These are phyloP conservation scores for Byssothecium circinans DNA, from an alignment of 2,329 filamentous ascomycete genomes.

Conservation along the genomic window DNA sequence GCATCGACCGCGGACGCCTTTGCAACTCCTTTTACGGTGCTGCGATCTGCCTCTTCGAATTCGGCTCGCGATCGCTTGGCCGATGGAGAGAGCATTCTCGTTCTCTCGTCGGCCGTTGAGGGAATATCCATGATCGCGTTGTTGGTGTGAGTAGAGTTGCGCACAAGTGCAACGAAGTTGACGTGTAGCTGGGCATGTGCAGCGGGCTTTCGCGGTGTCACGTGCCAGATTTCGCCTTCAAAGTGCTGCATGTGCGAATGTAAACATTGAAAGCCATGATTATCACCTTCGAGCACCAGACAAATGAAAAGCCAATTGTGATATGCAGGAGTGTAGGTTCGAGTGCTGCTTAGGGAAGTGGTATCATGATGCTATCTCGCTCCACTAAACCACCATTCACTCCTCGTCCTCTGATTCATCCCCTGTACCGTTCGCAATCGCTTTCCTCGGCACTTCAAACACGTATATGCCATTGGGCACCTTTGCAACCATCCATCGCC, in stretches of 20 bases:
- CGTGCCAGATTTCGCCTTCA: not conserved
- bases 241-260: no score
- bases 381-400: no score
- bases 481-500: constrained; percentile 70
- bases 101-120: not conserved
- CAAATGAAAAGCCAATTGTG: no score
- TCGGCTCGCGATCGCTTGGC: constrained; percentile 25
- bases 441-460: constrained; percentile 70
- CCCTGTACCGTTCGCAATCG: constrained; percentile 19
- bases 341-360: not conserved
- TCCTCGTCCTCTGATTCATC: constrained; percentile 12
- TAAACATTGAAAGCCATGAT: no score
- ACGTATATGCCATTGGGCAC: constrained; percentile 84
- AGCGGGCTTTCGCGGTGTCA: constrained; percentile 1
- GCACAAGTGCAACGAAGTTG: not conserved
- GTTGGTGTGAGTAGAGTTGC: not conserved
- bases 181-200: not conserved
- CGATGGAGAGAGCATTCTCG: constrained; percentile 8
- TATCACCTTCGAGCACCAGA: no score
- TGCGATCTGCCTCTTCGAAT: constrained; percentile 22
- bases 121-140: not conserved
- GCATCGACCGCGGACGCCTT: constrained; percentile 10
- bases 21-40: not conserved
- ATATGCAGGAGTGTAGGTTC: not conserved
- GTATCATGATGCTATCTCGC: constrained; percentile 11